A percentile compares a stretch with the other conserved stretches of the same genome.
phyloP scores from a whole-genome alignment of 768 basidiomycete genomes.

The Mycena vitilis region DNA sequence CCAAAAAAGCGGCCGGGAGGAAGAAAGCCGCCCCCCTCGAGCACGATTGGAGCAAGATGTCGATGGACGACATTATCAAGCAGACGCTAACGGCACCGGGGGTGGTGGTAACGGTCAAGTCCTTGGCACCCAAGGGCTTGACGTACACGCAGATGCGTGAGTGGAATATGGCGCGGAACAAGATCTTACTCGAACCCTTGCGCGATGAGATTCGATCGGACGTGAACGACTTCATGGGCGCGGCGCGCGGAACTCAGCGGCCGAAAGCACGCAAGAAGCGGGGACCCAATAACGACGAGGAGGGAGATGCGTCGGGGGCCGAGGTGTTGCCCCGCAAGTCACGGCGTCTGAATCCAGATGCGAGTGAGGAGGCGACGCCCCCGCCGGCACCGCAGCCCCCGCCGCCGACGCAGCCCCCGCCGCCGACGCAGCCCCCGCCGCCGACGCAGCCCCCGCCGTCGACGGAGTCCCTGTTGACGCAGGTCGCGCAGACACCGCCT shows the following conservation, averaged over 20 bases:
- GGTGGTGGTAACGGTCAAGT: not conserved
- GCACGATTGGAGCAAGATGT: no score
- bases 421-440: no score
- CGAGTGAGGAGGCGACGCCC: no score
- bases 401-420: no score
- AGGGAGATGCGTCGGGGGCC: not conserved
- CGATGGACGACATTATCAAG: not conserved
- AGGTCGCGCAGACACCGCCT: not conserved
- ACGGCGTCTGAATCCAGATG: not conserved
- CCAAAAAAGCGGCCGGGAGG: no score
- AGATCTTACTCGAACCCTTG: not conserved
- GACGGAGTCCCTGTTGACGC: no score
- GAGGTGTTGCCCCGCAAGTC: not conserved
- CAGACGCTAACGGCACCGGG: not conserved
- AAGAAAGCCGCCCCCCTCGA: no score
- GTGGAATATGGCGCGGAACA: slow-evolving; percentile 1
- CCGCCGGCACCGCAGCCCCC: no score
- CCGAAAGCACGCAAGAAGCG: no score
- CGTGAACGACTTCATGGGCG: not conserved
- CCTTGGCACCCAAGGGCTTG: not conserved
- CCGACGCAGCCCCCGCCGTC: no score
- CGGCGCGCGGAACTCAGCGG: no score
- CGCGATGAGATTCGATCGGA: not conserved
- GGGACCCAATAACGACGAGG: not conserved
- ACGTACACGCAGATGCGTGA: not conserved